phyloP scores from a whole-genome alignment of 768 basidiomycete species.

The Termitomyces sp. region DNA sequence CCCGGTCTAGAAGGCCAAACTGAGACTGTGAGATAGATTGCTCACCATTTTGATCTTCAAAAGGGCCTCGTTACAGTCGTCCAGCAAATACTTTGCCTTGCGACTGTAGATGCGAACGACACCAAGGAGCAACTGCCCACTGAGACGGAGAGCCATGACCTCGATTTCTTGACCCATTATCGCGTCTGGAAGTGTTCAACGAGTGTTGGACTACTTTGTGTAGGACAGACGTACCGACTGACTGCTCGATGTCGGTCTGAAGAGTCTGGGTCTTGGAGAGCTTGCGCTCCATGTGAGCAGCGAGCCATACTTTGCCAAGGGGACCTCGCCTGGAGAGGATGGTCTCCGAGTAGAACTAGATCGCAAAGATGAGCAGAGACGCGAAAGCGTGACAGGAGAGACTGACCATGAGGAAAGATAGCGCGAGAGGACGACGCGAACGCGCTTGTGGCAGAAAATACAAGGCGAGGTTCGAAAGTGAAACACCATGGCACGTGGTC shows the following conservation, averaged over 20 bases:
- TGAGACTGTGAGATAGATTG: not conserved
- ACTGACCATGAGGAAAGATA: conserved; percentile 23
- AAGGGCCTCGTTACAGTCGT: conserved; percentile 96
- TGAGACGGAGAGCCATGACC: conserved; percentile 92
- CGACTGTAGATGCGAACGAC: conserved; percentile 97
- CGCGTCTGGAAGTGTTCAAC: conserved; percentile 46
- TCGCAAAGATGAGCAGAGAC: conserved; percentile 8
- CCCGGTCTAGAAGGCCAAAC: not conserved
- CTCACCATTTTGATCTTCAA: conserved; percentile 91
- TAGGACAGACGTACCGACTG: conserved; percentile 60
- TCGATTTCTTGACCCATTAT: conserved; percentile 94
- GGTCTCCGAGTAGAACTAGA: conserved; percentile 87
- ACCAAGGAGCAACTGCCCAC: conserved; percentile 92
- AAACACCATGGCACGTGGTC: conserved; percentile 15
- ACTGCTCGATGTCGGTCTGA: conserved; percentile 92
- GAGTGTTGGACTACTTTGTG: not conserved
- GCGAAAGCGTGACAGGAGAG: not conserved
- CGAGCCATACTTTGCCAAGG: conserved; percentile 96
- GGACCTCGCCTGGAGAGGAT: conserved; percentile 93
- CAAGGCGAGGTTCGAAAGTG: conserved; percentile 12
- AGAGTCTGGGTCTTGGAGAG: conserved; percentile 93
- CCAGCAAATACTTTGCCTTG: conserved; percentile 95
- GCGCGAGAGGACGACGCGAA: conserved; percentile 14
- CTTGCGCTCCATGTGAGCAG: conserved; percentile 98
- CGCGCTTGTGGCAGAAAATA: conserved; percentile 20